A percentile compares a stretch with the other conserved stretches of the same genome.
phyloP scores from a whole-genome alignment of 345 rosid species.

The Reutealis trisperma region DNA sequence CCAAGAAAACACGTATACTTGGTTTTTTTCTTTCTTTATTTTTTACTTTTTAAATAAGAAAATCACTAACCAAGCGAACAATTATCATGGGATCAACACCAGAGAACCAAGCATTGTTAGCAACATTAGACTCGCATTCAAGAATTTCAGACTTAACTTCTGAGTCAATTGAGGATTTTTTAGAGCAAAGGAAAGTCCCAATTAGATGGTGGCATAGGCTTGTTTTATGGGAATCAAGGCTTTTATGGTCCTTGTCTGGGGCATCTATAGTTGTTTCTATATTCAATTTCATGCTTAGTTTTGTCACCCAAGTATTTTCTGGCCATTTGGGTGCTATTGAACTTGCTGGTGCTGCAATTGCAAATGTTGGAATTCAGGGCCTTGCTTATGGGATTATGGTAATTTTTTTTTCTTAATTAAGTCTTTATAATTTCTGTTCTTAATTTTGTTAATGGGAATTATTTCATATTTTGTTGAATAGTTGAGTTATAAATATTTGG shows the following conservation, averaged over 20 bases:
- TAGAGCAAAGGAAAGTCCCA: slow-evolving; percentile 39
- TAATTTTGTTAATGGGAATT: too few relatives aligned
- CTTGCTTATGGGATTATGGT: slow-evolving; percentile 97
- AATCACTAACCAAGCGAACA: too few relatives aligned
- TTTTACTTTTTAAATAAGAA: too few relatives aligned
- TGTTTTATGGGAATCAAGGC: slow-evolving; percentile 74
- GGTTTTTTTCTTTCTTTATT: too few relatives aligned
- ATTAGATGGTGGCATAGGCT: slow-evolving; percentile 74
- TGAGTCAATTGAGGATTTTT: slow-evolving; percentile 60
- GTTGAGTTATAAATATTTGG: too few relatives aligned
- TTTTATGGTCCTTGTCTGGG: slow-evolving; percentile 74
- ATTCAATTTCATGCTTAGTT: slow-evolving; percentile 81
- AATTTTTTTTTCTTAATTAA: neutral
- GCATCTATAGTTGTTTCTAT: slow-evolving; percentile 69
- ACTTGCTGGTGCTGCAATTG: slow-evolving; percentile 90
- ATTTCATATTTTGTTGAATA: too few relatives aligned
- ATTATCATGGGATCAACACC: neutral
- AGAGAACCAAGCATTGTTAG: slow-evolving; percentile 50
- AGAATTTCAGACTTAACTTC: slow-evolving; percentile 59
- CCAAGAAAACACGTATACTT: too few relatives aligned
- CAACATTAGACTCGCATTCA: slow-evolving; percentile 56
- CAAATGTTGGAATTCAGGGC: slow-evolving; percentile 89
- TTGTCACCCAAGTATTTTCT: slow-evolving; percentile 69
- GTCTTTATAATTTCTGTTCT: neutral
- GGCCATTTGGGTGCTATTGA: slow-evolving; percentile 77